These are phyloP conservation scores for Alternaria sp. DNA, from an alignment of 2,329 filamentous ascomycete genomes.

Conservation along the genomic window DNA sequence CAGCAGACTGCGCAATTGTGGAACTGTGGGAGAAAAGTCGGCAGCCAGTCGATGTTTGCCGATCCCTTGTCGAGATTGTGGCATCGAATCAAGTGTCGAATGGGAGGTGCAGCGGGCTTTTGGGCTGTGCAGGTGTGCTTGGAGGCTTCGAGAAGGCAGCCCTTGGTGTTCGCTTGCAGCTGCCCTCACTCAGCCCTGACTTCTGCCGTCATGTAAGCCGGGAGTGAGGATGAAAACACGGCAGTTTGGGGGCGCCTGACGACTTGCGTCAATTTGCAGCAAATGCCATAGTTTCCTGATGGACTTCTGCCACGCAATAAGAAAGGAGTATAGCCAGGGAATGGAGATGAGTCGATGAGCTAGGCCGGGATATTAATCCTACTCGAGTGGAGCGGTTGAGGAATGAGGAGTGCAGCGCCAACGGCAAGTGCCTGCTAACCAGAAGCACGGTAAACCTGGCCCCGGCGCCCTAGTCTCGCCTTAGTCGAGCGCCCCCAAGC, in stretches of 20 bases:
- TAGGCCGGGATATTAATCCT: not conserved
- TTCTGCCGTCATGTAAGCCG: slow-evolving; percentile 3
- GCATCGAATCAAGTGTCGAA: not conserved
- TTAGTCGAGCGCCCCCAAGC: slow-evolving; percentile 1
- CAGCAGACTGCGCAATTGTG: not conserved
- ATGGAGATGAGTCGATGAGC: slow-evolving; percentile 1
- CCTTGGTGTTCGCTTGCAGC: not conserved
- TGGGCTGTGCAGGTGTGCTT: not conserved
- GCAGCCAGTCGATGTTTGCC: not conserved
- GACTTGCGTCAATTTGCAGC: not conserved
- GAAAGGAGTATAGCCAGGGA: slow-evolving; percentile 2
- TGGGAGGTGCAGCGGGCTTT: slow-evolving; percentile 3
- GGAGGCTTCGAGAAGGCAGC: slow-evolving; percentile 10
- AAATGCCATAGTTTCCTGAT: not conserved
- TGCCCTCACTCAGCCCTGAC: slow-evolving; percentile 2
- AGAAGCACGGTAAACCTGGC: slow-evolving; percentile 1
- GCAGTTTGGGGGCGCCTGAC: not conserved
- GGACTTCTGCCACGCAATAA: not conserved
- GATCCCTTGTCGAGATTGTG: slow-evolving; percentile 5
- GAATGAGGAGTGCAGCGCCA: slow-evolving; percentile 8
- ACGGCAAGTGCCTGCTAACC: slow-evolving; percentile 8
- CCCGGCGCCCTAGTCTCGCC: slow-evolving; percentile 10
- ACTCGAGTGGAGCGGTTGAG: slow-evolving; percentile 7
- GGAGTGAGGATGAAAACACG: not conserved
- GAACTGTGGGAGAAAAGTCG: not conserved